Evolutionary conservation across 352 stramenopile species (phyloP).

Genomic region (Phytopythium cucurbitacearum): DNA sequence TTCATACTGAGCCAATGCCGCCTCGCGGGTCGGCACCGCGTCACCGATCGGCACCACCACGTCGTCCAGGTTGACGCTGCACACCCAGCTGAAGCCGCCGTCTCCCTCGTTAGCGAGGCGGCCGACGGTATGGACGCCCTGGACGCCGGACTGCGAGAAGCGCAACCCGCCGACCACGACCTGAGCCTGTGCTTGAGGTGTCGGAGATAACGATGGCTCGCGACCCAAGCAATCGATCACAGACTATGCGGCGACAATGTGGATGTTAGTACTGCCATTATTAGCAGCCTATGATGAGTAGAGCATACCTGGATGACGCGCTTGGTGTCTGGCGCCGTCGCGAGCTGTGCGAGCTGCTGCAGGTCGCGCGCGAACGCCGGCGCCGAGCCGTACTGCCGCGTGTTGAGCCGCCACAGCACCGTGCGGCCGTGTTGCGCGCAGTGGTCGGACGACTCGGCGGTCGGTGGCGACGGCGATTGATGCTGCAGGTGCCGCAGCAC

Average conservation of each 20-base stretch:
- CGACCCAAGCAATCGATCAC: too few relatives aligned
- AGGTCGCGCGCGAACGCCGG: slow-evolving; percentile 52
- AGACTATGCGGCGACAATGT: not conserved
- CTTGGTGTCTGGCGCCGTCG: slow-evolving; percentile 12
- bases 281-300: not conserved
- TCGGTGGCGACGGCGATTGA: slow-evolving; percentile 9
- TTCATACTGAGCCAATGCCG: slow-evolving; percentile 43
- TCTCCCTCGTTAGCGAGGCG: slow-evolving; percentile 1
- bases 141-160: slow-evolving; percentile 27
- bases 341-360: slow-evolving; percentile 29
- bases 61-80: slow-evolving; percentile 43
- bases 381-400: slow-evolving; percentile 55
- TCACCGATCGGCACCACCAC: slow-evolving; percentile 35
- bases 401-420: slow-evolving; percentile 49
- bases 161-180: slow-evolving; percentile 16
- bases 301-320: slow-evolving; percentile 1
- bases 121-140: slow-evolving; percentile 32
- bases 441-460: not conserved
- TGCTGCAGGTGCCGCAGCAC: slow-evolving; percentile 48
- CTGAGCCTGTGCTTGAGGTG: not conserved
- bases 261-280: too few relatives aligned
- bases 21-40: slow-evolving; percentile 17
- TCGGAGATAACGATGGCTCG: too few relatives aligned
- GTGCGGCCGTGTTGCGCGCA: slow-evolving; percentile 30
- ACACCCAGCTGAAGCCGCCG: slow-evolving; percentile 29